phyloP scores from a whole-genome alignment of 331 rosid species.

The Saraca asoca region DNA sequence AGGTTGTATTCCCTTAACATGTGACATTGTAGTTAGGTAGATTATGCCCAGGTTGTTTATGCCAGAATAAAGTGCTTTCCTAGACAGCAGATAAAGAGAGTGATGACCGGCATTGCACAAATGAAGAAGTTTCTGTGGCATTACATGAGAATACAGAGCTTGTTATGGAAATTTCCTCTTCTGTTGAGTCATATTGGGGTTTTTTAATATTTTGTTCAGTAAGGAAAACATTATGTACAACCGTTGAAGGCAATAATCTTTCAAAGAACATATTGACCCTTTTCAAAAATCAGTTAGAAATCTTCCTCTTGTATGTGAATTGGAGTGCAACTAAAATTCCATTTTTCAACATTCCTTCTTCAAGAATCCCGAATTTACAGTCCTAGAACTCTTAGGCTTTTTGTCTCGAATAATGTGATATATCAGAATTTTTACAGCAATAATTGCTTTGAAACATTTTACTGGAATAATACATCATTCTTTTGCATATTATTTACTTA shows the following conservation, averaged over 20 bases:
- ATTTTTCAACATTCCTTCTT: slow-evolving; percentile 6
- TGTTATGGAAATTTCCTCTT: slow-evolving; percentile 29
- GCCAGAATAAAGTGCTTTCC: slow-evolving; percentile 12
- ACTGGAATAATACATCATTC: too few relatives aligned
- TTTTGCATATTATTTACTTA: too few relatives aligned
- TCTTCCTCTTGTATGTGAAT: slow-evolving; percentile 19
- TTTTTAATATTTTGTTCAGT: slow-evolving; percentile 33
- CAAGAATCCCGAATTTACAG: not conserved
- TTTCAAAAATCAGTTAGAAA: slow-evolving; percentile 31
- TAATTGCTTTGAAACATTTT: too few relatives aligned
- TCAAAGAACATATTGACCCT: slow-evolving; percentile 51
- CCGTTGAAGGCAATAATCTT: slow-evolving; percentile 44
- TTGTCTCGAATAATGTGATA: too few relatives aligned
- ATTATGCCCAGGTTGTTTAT: slow-evolving; percentile 13
- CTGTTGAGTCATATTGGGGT: slow-evolving; percentile 49
- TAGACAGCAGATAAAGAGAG: slow-evolving; percentile 7
- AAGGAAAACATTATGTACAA: slow-evolving; percentile 49
- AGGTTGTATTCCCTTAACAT: not conserved
- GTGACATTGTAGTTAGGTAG: slow-evolving; percentile 13
- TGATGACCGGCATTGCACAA: slow-evolving; percentile 9
- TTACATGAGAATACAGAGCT: slow-evolving; percentile 18
- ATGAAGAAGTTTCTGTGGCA: slow-evolving; percentile 7
- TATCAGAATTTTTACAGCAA: too few relatives aligned
- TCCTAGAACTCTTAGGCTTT: too few relatives aligned
- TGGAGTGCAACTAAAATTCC: slow-evolving; percentile 15